Conservation (phyloP, 2,329 filamentous ascomycete species). For the Fusarium fujikuroi region DNA sequence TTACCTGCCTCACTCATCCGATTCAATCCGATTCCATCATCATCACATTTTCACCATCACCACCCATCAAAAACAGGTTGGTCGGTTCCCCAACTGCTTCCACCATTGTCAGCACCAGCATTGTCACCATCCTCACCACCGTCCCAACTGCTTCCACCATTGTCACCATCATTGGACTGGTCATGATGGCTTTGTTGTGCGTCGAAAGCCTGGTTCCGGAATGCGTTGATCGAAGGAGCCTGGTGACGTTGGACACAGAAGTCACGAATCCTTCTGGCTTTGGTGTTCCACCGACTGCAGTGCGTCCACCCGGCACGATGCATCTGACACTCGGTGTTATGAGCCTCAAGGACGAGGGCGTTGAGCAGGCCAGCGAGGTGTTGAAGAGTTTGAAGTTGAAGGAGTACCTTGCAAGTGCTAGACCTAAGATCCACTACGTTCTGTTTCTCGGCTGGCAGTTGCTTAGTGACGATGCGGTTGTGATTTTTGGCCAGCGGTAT, state of each 20-base stretch:
- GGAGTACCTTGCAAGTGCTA: constrained; percentile 52
- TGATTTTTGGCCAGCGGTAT: neutral
- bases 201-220: neutral
- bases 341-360: constrained; percentile 68
- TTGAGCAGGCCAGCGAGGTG: constrained; percentile 56
- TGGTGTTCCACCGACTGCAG: constrained; percentile 71
- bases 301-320: constrained; percentile 81
- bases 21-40: neutral
- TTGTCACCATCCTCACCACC: no score
- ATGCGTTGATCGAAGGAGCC: neutral
- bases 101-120: neutral
- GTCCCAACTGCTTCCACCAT: neutral
- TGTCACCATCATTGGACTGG: neutral
- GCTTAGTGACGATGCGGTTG: neutral
- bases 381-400: constrained; percentile 52
- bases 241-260: constrained; percentile 51
- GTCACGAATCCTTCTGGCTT: constrained; percentile 58
- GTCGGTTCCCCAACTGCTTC: neutral
- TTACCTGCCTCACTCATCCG: neutral
- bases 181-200: neutral
- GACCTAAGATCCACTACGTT: neutral
- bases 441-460: neutral
- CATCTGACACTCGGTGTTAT: constrained; percentile 91
- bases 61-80: neutral
- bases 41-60: neutral